phyloP scores from a whole-genome alignment of 352 stramenopile genomes.

The Globisporangium heterothallicum region DNA sequence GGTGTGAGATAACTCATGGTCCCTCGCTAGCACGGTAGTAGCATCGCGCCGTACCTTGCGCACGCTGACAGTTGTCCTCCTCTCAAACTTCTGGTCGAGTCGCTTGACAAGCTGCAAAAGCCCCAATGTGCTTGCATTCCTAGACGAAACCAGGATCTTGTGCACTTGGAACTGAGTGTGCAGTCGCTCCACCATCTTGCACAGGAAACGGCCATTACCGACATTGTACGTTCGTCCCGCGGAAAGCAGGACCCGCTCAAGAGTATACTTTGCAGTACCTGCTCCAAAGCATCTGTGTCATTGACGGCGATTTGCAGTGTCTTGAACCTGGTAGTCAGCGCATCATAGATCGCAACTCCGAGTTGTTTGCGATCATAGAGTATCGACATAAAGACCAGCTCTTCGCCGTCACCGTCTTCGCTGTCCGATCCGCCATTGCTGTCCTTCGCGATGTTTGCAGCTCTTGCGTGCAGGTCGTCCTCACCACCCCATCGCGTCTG shows the following conservation, averaged over 20 bases:
- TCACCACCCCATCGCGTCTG: not conserved
- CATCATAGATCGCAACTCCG: constrained; percentile 75
- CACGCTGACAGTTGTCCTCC: constrained; percentile 46
- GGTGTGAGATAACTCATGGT: not conserved
- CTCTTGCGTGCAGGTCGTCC: not conserved
- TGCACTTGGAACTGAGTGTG: constrained; percentile 72
- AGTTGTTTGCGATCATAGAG: constrained; percentile 62
- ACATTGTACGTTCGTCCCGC: not conserved
- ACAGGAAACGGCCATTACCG: not conserved
- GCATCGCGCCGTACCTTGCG: constrained; percentile 66
- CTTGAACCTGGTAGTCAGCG: constrained; percentile 52
- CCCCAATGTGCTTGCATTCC: constrained; percentile 56
- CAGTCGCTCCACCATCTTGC: constrained; percentile 50
- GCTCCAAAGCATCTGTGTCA: constrained; percentile 32
- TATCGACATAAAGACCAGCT: constrained; percentile 64
- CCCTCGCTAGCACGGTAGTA: too few relatives aligned
- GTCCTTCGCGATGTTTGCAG: not conserved
- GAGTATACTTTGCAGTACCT: constrained; percentile 23
- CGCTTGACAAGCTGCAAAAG: constrained; percentile 68
- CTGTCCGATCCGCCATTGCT: constrained; percentile 5
- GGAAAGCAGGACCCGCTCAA: not conserved
- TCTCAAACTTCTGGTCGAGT: constrained; percentile 39
- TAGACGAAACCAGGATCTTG: constrained; percentile 56
- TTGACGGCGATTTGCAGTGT: constrained; percentile 47
- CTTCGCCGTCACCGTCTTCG: constrained; percentile 38